Base-by-base conservation (phyloP, 2,329 filamentous ascomycete genomes). In the Daldinia sp. region DNA sequence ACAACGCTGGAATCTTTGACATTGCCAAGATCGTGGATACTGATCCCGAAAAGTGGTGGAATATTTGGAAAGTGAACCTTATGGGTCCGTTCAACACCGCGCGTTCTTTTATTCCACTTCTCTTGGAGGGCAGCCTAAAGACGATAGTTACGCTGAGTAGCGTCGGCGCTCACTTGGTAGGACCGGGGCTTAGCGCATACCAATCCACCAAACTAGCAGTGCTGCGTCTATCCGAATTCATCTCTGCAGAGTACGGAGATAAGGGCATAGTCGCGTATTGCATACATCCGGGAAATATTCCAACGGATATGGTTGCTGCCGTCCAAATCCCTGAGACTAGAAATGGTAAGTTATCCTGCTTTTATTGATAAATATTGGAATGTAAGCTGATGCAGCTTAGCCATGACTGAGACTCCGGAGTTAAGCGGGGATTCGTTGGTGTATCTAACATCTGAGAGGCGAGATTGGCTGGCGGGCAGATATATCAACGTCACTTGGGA, bases 1-100 rank as follows among this genome's bases (percentile, higher is more conserved):
- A 77, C 56, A 77, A 77, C 53, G 76, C 74, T 10, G 76, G 70
- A 1, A 57, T 71, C 4, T 48, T 73, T 2, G 43, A 48, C 3
- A 13, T 1, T 1, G 54, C 41, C 5, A 21, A 13, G 11, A 67
- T 78, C 25, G 55, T 67, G 1, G 72, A 76, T 3, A 69, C 55
- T 7, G 70, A 77, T 25, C 70, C 73, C 4, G 74, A 74, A 0
- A 66, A 62, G 1, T 80, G 77, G 77, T 77, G 74, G 76, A 72
- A 76, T 17, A 77, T 77, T 0, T 81, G 77, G 71, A 77, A 81
- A 47, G 75, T 84, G 37, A 87, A 86, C 67, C 43, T 85, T 10
- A 76, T 77, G 15, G 85, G 83, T 0, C 70, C 77, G 0, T 84
- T 81, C 66, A 73, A 83, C 1, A 69, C 81, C 9, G 73, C 77